Evolutionary conservation across 2,329 filamentous ascomycete species (phyloP).

Genomic region (Sclerotiophoma versabilis): DNA sequence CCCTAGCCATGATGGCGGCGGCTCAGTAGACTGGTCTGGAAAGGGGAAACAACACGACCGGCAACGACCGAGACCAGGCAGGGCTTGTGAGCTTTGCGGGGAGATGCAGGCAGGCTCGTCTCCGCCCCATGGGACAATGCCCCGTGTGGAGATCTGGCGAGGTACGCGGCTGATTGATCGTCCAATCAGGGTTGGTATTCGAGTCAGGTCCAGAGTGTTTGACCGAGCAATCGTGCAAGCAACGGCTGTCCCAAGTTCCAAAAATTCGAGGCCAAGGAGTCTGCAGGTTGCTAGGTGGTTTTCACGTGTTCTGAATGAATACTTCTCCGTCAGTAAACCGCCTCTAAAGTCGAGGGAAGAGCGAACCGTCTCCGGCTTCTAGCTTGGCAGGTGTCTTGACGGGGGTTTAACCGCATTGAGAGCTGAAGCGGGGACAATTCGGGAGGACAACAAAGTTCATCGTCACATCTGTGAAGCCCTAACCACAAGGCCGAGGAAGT

Average conservation of each 20-base stretch:
- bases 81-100: conserved; percentile 27
- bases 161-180: conserved; percentile 5
- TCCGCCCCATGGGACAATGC: conserved; percentile 15
- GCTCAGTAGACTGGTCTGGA: conserved; percentile 22
- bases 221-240: background rate
- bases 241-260: background rate
- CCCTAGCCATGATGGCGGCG: conserved; percentile 13
- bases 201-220: conserved; percentile 6
- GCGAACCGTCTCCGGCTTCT: background rate
- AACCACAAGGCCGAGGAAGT: conserved; percentile 20
- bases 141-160: conserved; percentile 30
- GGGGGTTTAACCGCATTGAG: conserved; percentile 5
- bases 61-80: conserved; percentile 21
- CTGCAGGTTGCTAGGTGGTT: conserved; percentile 1
- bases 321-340: conserved; percentile 28
- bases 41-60: conserved; percentile 18
- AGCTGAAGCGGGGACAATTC: conserved; percentile 8
- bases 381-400: conserved; percentile 7
- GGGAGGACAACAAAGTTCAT: conserved; percentile 11
- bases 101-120: conserved; percentile 21
- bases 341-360: conserved; percentile 19
- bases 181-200: conserved; percentile 19
- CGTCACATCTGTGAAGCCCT: conserved; percentile 7
- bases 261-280: background rate
- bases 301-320: conserved; percentile 11